phyloP scores from a whole-genome alignment of 768 basidiomycete genomes.

The Mycena maculata region DNA sequence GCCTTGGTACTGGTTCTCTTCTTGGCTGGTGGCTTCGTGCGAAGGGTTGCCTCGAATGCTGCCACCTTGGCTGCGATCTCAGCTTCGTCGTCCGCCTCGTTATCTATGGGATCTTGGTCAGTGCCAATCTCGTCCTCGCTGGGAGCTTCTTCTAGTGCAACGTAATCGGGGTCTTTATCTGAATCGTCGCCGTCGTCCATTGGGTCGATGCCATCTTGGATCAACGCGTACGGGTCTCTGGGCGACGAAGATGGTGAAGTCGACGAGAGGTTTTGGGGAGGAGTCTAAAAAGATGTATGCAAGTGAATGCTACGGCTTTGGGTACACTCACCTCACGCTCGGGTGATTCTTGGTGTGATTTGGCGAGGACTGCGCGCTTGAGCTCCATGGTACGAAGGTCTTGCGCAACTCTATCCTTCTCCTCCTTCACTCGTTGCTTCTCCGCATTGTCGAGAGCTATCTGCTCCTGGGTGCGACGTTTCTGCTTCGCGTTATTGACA shows the following conservation, averaged over 20 bases:
- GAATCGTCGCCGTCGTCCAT: too few relatives aligned
- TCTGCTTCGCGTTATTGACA: constrained; percentile 8
- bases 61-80: too few relatives aligned
- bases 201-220: too few relatives aligned
- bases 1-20: not conserved
- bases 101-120: too few relatives aligned
- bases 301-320: not conserved
- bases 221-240: too few relatives aligned
- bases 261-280: not conserved
- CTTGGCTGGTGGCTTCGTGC: not conserved
- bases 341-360: not conserved
- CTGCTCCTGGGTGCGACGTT: constrained; percentile 1
- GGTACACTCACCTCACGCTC: not conserved
- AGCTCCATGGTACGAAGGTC: constrained; percentile 4
- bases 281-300: not conserved
- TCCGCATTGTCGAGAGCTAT: not conserved
- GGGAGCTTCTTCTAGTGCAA: too few relatives aligned
- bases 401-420: too few relatives aligned
- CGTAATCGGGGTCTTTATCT: too few relatives aligned
- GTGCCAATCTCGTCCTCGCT: too few relatives aligned
- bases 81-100: too few relatives aligned
- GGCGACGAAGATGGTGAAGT: not conserved
- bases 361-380: not conserved
- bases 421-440: too few relatives aligned
- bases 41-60: too few relatives aligned